Evolutionary conservation across 805 yeast species (phyloP).

Genomic region (Myxozyma melibiosi): DNA sequence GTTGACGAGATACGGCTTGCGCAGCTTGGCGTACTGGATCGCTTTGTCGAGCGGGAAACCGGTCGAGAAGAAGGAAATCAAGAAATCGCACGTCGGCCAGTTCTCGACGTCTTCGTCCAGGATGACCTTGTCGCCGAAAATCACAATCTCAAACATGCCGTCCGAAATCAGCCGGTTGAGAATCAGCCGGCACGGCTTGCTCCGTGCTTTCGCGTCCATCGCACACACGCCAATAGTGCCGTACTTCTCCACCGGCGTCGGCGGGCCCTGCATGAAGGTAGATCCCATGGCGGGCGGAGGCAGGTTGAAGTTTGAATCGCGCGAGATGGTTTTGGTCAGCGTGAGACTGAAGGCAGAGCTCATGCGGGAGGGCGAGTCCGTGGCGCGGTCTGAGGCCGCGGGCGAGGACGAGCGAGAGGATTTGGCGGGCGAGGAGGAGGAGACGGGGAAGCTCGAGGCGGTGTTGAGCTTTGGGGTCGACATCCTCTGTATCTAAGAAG

Average conservation of each 20-base stretch:
- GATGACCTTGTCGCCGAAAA: conserved; percentile 96
- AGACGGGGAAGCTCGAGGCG: conserved; percentile 1
- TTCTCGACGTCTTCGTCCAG: conserved; percentile 89
- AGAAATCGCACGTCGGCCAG: conserved; percentile 98
- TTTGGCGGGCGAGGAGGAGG: neutral
- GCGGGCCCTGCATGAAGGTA: conserved; percentile 31
- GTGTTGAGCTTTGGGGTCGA: conserved; percentile 9
- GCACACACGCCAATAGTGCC: conserved; percentile 99
- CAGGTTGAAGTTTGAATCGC: conserved; percentile 25
- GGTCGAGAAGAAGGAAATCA: conserved; percentile 88
- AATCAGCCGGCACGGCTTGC: conserved; percentile 93
- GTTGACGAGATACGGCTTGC: conserved; percentile 88
- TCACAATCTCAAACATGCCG: conserved; percentile 95
- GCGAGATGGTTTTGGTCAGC: conserved; percentile 26
- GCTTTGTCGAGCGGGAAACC: conserved; percentile 98
- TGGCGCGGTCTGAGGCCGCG: conserved; percentile 9
- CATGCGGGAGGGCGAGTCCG: conserved; percentile 25
- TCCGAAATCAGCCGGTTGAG: conserved; percentile 76
- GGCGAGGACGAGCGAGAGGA: conserved; percentile 13
- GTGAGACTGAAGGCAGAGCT: conserved; percentile 16
- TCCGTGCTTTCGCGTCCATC: conserved; percentile 94
- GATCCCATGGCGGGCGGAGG: conserved; percentile 25
- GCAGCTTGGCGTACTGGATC: conserved; percentile 79
- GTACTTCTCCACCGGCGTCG: conserved; percentile 44
- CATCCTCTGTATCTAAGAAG: neutral